phyloP scores from a whole-genome alignment of 345 rosid genomes.

The Draba incana region DNA sequence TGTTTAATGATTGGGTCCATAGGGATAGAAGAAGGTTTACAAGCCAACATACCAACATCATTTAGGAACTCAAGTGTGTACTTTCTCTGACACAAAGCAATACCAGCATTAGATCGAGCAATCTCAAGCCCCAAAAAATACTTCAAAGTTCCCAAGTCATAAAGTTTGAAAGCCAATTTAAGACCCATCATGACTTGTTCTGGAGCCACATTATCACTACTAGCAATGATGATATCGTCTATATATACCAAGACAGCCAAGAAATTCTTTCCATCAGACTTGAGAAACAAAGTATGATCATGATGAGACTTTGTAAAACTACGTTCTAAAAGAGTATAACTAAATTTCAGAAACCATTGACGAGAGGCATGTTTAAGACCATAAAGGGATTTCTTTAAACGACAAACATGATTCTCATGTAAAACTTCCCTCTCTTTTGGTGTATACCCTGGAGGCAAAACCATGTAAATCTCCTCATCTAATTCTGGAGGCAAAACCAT shows the following conservation, averaged over 20 bases:
- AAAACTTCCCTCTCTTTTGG: background rate
- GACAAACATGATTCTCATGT: background rate
- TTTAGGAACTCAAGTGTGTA: background rate
- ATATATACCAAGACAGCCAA: background rate
- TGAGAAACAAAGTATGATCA: background rate
- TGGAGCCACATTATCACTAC: background rate
- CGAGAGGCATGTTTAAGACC: background rate
- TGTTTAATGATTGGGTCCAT: background rate
- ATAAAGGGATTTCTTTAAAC: background rate
- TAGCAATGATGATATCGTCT: background rate
- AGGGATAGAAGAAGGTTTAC: background rate
- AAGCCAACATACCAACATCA: background rate
- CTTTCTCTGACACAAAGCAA: background rate
- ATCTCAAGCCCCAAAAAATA: background rate
- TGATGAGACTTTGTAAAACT: background rate
- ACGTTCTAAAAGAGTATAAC: background rate
- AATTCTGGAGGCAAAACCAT: no score
- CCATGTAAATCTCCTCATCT: no score
- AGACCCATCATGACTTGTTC: accelerated
- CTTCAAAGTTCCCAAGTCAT: background rate
- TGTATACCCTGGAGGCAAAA: no score
- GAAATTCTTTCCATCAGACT: background rate
- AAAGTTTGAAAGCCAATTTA: background rate
- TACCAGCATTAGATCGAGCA: background rate
- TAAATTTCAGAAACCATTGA: background rate